These are phyloP conservation scores for Acanthamoeba lenticulata DNA, from an alignment of 208 protist genomes.

Conservation along the genomic window DNA sequence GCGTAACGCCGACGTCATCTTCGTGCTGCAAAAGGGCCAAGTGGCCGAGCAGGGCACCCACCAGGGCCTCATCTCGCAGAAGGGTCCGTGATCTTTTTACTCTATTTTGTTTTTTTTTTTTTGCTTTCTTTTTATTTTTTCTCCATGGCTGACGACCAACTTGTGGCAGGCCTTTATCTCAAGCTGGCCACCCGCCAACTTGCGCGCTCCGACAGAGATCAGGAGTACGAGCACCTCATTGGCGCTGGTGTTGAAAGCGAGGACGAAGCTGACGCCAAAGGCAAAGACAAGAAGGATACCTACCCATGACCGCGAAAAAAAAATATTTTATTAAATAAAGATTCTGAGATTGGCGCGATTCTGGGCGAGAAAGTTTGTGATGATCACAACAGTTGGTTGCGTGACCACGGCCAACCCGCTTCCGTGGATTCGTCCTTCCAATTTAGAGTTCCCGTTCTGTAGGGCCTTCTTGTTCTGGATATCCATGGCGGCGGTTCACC, in stretches of 20 bases:
- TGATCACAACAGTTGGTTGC: no score
- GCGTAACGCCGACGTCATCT: conserved; percentile 84
- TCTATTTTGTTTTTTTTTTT: neutral
- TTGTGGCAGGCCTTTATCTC: neutral
- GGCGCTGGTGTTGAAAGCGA: neutral
- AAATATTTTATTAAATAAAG: no score
- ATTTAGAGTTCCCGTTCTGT: no score
- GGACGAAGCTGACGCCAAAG: neutral
- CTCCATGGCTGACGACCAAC: neutral
- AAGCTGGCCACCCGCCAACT: conserved; percentile 17
- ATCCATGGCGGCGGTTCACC: no score
- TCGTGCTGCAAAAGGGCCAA: conserved; percentile 89
- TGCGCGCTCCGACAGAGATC: neutral
- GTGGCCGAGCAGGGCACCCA: conserved; percentile 84
- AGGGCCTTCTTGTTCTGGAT: no score
- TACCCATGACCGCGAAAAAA: no score
- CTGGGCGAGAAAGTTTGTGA: no score
- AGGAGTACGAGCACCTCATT: neutral
- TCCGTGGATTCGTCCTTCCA: no score
- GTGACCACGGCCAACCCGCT: no score
- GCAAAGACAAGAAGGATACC: neutral
- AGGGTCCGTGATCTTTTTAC: neutral
- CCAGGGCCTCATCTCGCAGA: conserved; percentile 58
- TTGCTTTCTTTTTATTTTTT: neutral
- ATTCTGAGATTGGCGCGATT: no score